Conservation (phyloP, 176 grass and related monocot genomes). For the Phragmites australis region DNA sequence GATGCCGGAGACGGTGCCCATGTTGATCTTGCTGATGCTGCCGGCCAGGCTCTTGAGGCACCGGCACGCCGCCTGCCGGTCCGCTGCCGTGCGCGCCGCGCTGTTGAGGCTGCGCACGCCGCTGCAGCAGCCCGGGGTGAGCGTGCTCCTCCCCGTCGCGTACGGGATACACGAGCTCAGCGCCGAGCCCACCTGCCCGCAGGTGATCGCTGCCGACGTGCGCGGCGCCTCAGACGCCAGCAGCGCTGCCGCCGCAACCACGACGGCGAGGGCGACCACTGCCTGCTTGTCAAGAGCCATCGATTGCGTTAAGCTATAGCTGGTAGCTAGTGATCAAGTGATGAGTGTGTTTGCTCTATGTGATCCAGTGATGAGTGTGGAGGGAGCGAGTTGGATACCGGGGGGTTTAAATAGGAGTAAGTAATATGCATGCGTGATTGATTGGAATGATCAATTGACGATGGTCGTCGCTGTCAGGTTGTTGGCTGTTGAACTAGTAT, state of each 20-base stretch:
- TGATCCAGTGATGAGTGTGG: too few relatives aligned
- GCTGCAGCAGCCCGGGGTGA: slow-evolving; percentile 17
- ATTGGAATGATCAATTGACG: neutral
- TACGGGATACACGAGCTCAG: slow-evolving; percentile 48
- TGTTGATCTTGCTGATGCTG: slow-evolving; percentile 25
- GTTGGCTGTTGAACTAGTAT: slow-evolving; percentile 19
- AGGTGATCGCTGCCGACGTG: slow-evolving; percentile 45
- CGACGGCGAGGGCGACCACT: too few relatives aligned
- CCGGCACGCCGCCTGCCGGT: slow-evolving; percentile 33
- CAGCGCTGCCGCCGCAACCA: too few relatives aligned
- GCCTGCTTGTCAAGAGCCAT: too few relatives aligned
- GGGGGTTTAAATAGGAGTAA: too few relatives aligned
- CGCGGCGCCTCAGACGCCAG: too few relatives aligned
- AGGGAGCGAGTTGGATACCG: too few relatives aligned
- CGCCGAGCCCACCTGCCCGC: slow-evolving; percentile 40
- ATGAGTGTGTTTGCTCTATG: too few relatives aligned
- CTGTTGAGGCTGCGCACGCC: slow-evolving; percentile 39
- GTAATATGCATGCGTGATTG: too few relatives aligned
- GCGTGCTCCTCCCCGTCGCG: neutral
- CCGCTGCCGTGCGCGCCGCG: neutral
- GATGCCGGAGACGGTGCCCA: slow-evolving; percentile 31
- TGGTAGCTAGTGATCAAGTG: too few relatives aligned
- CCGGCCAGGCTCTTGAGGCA: slow-evolving; percentile 43
- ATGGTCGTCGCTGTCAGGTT: neutral
- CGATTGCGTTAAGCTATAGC: too few relatives aligned